A percentile compares a stretch with the other conserved stretches of the same genome.
These are phyloP conservation scores for Phascolomyces articulosus DNA, from an alignment of 371 early-diverging fungal genomes.

Conservation along the genomic window DNA sequence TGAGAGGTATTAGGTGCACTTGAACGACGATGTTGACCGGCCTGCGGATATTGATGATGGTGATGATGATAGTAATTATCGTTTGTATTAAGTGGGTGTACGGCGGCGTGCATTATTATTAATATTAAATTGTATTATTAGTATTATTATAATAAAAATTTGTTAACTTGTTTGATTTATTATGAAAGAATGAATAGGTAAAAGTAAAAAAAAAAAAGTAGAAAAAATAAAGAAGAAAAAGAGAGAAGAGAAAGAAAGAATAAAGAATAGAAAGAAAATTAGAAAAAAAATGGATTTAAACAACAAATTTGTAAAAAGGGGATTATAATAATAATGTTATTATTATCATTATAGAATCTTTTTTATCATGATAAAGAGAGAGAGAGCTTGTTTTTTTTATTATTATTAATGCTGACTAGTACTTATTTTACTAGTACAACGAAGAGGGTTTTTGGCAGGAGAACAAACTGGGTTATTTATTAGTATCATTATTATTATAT, in stretches of 20 bases:
- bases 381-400: too few relatives aligned
- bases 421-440: too few relatives aligned
- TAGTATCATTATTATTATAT: too few relatives aligned
- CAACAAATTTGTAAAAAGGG: background rate
- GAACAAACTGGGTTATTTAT: too few relatives aligned
- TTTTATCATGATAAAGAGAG: too few relatives aligned
- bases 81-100: slow-evolving; percentile 10
- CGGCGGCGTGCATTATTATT: slow-evolving; percentile 12
- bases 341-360: background rate
- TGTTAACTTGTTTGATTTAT: background rate
- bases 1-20: slow-evolving; percentile 15
- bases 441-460: too few relatives aligned
- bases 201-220: slow-evolving; percentile 2
- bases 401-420: too few relatives aligned
- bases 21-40: slow-evolving; percentile 19
- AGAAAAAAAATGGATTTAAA: slow-evolving; percentile 8
- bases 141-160: background rate
- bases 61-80: background rate
- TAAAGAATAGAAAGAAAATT: slow-evolving; percentile 8
- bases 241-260: slow-evolving; percentile 9
- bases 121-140: background rate
- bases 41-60: slow-evolving; percentile 15
- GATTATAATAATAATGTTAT: background rate
- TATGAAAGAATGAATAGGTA: background rate
- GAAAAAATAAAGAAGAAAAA: slow-evolving; percentile 14